Evolutionary conservation across 805 yeast species (phyloP).

Genomic region (Kodamaea neixiangensis): DNA sequence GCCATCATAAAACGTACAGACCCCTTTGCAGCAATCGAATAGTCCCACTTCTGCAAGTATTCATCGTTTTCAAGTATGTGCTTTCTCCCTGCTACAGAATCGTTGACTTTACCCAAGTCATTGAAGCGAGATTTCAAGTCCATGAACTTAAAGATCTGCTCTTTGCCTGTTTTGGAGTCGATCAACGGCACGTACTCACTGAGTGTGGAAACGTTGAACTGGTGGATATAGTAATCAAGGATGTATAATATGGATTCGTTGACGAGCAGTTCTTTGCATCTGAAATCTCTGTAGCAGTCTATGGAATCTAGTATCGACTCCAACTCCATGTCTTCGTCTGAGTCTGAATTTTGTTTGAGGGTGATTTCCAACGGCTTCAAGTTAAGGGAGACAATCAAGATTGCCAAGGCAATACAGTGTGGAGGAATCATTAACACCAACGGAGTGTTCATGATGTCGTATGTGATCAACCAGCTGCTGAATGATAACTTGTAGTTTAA

Average conservation of each 20-base stretch:
- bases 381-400: conserved; percentile 60
- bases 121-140: conserved; percentile 45
- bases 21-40: conserved; percentile 38
- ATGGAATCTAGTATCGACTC: conserved; percentile 32
- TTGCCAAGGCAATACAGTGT: conserved; percentile 72
- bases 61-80: conserved; percentile 43
- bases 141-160: conserved; percentile 48
- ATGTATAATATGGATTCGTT: conserved; percentile 58
- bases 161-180: conserved; percentile 42
- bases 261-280: conserved; percentile 44
- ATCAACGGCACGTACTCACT: conserved; percentile 43
- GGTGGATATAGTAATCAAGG: conserved; percentile 61
- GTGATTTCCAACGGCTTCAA: conserved; percentile 37
- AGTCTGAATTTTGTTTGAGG: conserved; percentile 9
- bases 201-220: conserved; percentile 52
- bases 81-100: conserved; percentile 25
- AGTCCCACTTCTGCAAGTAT: conserved; percentile 49
- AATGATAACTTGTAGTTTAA: conserved; percentile 50
- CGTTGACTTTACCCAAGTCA: conserved; percentile 37
- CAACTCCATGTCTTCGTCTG: conserved; percentile 19
- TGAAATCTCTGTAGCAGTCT: conserved; percentile 37
- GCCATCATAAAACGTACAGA: conserved; percentile 54
- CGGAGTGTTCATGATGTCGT: conserved; percentile 72
- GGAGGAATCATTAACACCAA: conserved; percentile 69
- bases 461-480: conserved; percentile 73